phyloP scores from a whole-genome alignment of 1,139 yeast species.

The Blastobotrys elegans region DNA sequence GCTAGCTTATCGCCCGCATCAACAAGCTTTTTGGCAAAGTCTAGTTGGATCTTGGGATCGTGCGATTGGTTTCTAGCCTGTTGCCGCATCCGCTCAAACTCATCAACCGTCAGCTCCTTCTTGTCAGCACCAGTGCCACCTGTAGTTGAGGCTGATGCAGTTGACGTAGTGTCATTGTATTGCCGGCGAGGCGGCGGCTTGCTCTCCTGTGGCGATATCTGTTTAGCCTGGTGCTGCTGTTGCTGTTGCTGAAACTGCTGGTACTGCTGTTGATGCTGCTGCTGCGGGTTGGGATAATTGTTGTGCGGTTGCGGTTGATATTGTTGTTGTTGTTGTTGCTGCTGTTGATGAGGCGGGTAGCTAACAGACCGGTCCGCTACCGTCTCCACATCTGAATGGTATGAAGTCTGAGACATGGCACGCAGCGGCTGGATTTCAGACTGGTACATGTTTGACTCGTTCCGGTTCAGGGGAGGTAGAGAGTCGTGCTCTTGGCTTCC shows the following conservation, averaged over 20 bases:
- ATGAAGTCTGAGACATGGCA: conserved; percentile 8
- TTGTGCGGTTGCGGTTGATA: conserved; percentile 12
- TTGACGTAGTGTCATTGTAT: conserved; percentile 19
- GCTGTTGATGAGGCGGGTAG: conserved; percentile 8
- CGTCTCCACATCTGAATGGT: not conserved
- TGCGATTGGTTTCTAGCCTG: conserved; percentile 29
- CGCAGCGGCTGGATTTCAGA: conserved; percentile 15
- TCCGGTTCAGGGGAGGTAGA: conserved; percentile 12
- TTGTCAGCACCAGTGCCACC: not conserved
- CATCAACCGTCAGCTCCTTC: conserved; percentile 26
- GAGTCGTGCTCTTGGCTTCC: not conserved
- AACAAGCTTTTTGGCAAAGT: conserved; percentile 35
- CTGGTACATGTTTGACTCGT: conserved; percentile 11
- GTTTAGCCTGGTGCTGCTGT: not conserved
- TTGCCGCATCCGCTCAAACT: conserved; percentile 30
- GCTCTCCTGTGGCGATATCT: conserved; percentile 4
- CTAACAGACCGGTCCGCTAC: not conserved
- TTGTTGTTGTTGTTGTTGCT: conserved; percentile 6
- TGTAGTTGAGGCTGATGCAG: conserved; percentile 8
- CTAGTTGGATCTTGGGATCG: conserved; percentile 34
- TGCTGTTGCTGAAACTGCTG: conserved; percentile 3
- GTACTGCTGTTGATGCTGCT: conserved; percentile 8
- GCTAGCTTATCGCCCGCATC: conserved; percentile 34
- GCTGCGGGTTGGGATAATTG: conserved; percentile 4
- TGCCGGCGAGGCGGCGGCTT: conserved; percentile 30